Percentiles rank a stretch among this genome's conserved stretches.
Evolutionary conservation across 78 protist genomes (phyloP).

Genomic region (Cavenderia fasciculata): DNA sequence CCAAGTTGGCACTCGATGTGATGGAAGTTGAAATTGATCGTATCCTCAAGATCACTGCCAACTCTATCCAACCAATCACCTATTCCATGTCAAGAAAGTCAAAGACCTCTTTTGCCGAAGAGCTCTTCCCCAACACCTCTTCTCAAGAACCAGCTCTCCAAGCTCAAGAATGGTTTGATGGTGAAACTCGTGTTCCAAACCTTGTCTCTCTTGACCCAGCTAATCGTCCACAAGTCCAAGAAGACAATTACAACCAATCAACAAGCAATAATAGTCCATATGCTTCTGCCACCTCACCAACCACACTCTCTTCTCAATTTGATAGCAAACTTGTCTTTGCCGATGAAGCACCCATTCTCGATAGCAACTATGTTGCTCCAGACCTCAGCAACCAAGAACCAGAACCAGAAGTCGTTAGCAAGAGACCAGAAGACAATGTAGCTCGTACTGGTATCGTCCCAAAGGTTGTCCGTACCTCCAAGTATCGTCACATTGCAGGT

Average conservation of each 20-base stretch:
- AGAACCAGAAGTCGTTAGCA: not conserved
- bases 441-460: slow-evolving; percentile 65
- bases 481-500: slow-evolving; percentile 70
- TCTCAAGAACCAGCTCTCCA: slow-evolving; percentile 27
- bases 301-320: not conserved
- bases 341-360: not conserved
- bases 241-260: not conserved
- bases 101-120: slow-evolving; percentile 45
- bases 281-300: not conserved
- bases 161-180: slow-evolving; percentile 55
- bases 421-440: slow-evolving; percentile 11
- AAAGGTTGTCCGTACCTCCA: slow-evolving; percentile 75
- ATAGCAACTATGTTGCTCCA: not conserved
- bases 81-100: slow-evolving; percentile 64
- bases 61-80: slow-evolving; percentile 67
- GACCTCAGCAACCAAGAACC: not conserved
- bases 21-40: slow-evolving; percentile 77
- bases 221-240: not conserved
- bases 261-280: not conserved
- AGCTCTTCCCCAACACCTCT: slow-evolving; percentile 63
- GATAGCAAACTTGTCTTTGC: not conserved
- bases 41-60: slow-evolving; percentile 60
- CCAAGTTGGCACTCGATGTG: slow-evolving; percentile 89
- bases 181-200: slow-evolving; percentile 46
- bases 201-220: slow-evolving; percentile 38